Conservation (phyloP, 1,284 basidiomycete genomes). For the Ustilago cynodontis region DNA sequence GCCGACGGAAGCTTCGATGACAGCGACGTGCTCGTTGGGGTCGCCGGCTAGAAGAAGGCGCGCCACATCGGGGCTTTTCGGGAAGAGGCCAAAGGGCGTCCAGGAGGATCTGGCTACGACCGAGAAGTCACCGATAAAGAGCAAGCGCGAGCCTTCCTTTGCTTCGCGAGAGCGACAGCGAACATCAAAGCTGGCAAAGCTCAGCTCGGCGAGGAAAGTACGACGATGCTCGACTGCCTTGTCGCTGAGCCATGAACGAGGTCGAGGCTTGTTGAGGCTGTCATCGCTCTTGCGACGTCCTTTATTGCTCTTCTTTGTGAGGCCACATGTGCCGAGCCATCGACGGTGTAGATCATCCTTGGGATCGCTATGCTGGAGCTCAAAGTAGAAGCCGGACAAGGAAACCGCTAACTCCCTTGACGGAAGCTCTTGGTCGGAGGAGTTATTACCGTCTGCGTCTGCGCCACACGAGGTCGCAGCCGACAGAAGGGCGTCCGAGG, state of each 20-base stretch:
- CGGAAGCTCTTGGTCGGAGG: constrained; percentile 6
- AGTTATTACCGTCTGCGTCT: not conserved
- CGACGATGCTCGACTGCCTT: constrained; percentile 57
- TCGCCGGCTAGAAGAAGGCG: constrained; percentile 52
- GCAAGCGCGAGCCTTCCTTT: constrained; percentile 20
- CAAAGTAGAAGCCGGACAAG: constrained; percentile 48
- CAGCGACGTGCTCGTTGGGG: constrained; percentile 62
- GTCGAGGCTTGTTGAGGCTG: not conserved
- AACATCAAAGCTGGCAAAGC: constrained; percentile 44
- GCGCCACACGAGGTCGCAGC: constrained; percentile 10
- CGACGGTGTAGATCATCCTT: constrained; percentile 56
- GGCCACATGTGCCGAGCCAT: constrained; percentile 66
- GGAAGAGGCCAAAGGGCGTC: constrained; percentile 65
- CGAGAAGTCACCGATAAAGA: constrained; percentile 42
- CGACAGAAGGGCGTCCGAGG: constrained; percentile 34
- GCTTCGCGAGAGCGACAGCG: constrained; percentile 22
- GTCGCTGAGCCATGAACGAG: not conserved
- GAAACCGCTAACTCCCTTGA: constrained; percentile 26
- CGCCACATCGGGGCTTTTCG: constrained; percentile 16
- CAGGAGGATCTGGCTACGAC: constrained; percentile 46
- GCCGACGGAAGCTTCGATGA: constrained; percentile 47
- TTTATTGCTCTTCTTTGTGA: constrained; percentile 5
- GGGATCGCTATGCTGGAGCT: constrained; percentile 54
- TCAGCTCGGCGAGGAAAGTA: constrained; percentile 48
- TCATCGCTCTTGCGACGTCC: not conserved